Base-by-base conservation (phyloP, 192 early-diverging fungal species). In the Mortierella claussenii region DNA sequence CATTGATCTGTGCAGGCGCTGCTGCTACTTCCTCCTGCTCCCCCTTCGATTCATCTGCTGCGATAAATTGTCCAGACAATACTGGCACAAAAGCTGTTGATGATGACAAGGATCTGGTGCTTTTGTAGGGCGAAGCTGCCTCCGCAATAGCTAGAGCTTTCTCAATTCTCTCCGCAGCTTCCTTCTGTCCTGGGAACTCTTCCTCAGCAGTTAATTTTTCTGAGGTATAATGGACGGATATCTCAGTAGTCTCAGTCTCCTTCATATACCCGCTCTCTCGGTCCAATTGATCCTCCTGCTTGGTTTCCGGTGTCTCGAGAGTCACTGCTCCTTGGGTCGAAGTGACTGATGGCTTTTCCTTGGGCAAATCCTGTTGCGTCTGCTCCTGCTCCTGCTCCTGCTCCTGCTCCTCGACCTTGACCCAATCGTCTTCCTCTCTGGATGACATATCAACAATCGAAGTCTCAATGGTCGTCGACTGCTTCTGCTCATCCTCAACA, bases 201-300 rank as follows among this genome's bases (percentile, higher is more conserved):
- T 55, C 34, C 27, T 53, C 31, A 4, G 33, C n/a, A n/a, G n/a
- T n/a, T n/a, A n/a, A n/a, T n/a, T n/a, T n/a, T n/a, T n/a, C n/a
- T 24, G 47, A 49, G 13, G 7, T 49, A 18, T 69, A n/a, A n/a
- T n/a, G n/a, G n/a, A n/a, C n/a, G n/a, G n/a, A n/a, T n/a, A n/a
- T n/a, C n/a, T n/a, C n/a, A n/a, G n/a, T n/a, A n/a, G n/a, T n/a
- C n/a, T n/a, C n/a, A n/a, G n/a, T n/a, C n/a, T n/a, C n/a, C n/a
- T n/a, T n/a, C n/a, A n/a, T n/a, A n/a, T n/a, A n/a, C n/a, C n/a
- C n/a, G n/a, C n/a, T n/a, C n/a, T n/a, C n/a, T n/a, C n/a, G n/a
- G n/a, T n/a, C n/a, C n/a, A n/a, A n/a, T n/a, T n/a, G n/a, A n/a
- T 28, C 40, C 33, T 60, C 66, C 24, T 58, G 47, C 7, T 60